Base-by-base conservation (phyloP, 257 asterid species). In the Anisodus acutangulus region DNA sequence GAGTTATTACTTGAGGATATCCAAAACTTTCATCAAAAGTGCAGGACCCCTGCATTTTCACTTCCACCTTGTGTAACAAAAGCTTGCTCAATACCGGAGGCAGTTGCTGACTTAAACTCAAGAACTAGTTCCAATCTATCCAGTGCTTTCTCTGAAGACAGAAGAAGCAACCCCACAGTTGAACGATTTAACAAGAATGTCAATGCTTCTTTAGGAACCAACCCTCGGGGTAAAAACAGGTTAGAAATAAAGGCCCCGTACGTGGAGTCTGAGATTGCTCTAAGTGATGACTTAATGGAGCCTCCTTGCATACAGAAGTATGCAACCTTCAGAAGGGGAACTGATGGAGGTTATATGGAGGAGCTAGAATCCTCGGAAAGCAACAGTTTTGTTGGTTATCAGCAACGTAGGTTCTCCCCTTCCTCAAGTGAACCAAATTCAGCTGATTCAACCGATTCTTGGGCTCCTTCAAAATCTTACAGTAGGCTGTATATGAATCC, bases 61-160 rank as follows among this genome's bases (percentile, higher is more conserved):
- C 91, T 95, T 85, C 99, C 99, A 8, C 83, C 93, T 41, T 95
- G 98, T 84, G 89, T 93, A 64, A 88, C 94, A 15, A 96, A 94
- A 83, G 99, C 98, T 57, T 88, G 93, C 85, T 93, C 98, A 41
- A 94, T 94, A 71, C 91, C 92, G 55, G 98, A 96, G 71, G 99
- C 99, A 51, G 98, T 95, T 37, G 98, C 97, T 4, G 98, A 97
- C 82, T 94, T 97, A 69, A 97, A 95, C 89, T 95, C 98, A 86
- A 90, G 86, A 90, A 86, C 92, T 5, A 85, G 90, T 78, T 89
- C 97, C 70, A 88, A 85, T 45, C 17, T 86, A 55, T 86, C 91
- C 43, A 84, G 84, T 41, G 84, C 85, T 11, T 68, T 87, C 69
- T 83, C 93, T 0, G 93, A 86, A 58, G 91, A 89, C 64, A 86